Conservation (phyloP, 2,329 filamentous ascomycete species). For the Apiospora marii region DNA sequence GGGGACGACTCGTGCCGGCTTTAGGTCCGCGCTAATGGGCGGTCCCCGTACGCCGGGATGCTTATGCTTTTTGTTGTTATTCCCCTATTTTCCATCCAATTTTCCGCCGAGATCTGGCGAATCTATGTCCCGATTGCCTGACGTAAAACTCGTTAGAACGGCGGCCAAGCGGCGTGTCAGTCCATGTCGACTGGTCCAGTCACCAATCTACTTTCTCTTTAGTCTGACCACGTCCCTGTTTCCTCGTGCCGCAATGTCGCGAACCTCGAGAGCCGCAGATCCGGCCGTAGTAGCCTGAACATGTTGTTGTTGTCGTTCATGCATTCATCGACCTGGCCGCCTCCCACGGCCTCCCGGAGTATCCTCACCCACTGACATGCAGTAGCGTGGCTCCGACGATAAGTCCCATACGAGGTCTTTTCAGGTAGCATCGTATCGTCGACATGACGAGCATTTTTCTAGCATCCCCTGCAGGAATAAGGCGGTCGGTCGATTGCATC, state of each 20-base stretch:
- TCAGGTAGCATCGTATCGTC: slow-evolving; percentile 9
- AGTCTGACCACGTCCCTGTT: background rate
- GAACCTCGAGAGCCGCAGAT: slow-evolving; percentile 4
- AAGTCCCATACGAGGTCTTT: slow-evolving; percentile 8
- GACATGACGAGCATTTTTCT: background rate
- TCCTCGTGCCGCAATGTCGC: slow-evolving; percentile 2
- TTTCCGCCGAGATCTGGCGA: slow-evolving; percentile 9
- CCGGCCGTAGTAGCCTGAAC: slow-evolving; percentile 12
- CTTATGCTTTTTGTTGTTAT: background rate
- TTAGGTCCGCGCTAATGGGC: slow-evolving; percentile 15
- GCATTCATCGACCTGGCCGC: slow-evolving; percentile 7
- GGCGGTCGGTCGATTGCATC: slow-evolving; percentile 14
- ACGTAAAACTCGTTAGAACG: background rate
- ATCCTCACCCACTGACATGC: slow-evolving; percentile 9
- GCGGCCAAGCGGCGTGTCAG: background rate
- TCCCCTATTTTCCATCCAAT: slow-evolving; percentile 12
- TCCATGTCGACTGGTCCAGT: slow-evolving; percentile 1
- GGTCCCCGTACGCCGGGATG: slow-evolving; percentile 14
- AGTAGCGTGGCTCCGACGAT: slow-evolving; percentile 14
- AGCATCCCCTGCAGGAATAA: background rate
- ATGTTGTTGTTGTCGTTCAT: slow-evolving; percentile 1
- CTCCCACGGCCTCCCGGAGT: background rate
- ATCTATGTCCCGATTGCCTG: background rate
- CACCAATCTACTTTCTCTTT: background rate
- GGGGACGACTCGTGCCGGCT: slow-evolving; percentile 16